Evolutionary conservation across 805 yeast species (phyloP), one percentile per base, ranked within the genome.

Genomic region (Candida ulmi): DNA sequence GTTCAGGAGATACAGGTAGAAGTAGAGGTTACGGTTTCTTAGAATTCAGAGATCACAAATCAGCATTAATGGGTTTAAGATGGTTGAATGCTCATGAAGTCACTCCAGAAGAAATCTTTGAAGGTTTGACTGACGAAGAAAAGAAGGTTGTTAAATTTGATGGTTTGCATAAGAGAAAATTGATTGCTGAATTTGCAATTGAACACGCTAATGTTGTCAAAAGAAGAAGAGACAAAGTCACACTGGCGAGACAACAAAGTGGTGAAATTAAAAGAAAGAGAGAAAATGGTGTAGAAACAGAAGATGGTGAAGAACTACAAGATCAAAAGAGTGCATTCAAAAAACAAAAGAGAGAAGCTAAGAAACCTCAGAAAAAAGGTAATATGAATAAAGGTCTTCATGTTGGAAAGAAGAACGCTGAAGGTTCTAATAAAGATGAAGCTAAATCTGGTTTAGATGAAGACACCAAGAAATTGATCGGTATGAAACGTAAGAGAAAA

Each of bases 1-100:
- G 88, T 8, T 70, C 91, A 8, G 95, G 95, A 17, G 83, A 82
- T 19, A 63, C 72, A 23, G 99, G 99, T 41, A 76, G 99, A 62
- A 81, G 93, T 56, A 82, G 97, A 69, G 99, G 99, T 44, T 93
- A 91, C 55, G 99, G 99, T 47, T 91, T 93, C 71, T 63, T 93
- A 33, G 98, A 93, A 64, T 88, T 73, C 62, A 80, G 88, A 63
- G 95, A 90, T 62, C 99, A 93, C 62, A 84, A 83, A 62, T 61
- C 82, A 46, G 98, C 99, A 1, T 72, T 93, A 49, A 90, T 88
- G 97, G 97, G 95, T 2, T 74, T 93, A 41, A 79, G 99, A 69
- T 93, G 96, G 96, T 72, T 93, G 60, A 93, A 93, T 61, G 96
- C 95, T 8, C 96, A 91, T 58, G 82, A 77, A 55, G 95, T 93